Evolutionary conservation across 2,329 filamentous ascomycete genomes (phyloP).

Genomic region (Hirsutella minnesotensis): DNA sequence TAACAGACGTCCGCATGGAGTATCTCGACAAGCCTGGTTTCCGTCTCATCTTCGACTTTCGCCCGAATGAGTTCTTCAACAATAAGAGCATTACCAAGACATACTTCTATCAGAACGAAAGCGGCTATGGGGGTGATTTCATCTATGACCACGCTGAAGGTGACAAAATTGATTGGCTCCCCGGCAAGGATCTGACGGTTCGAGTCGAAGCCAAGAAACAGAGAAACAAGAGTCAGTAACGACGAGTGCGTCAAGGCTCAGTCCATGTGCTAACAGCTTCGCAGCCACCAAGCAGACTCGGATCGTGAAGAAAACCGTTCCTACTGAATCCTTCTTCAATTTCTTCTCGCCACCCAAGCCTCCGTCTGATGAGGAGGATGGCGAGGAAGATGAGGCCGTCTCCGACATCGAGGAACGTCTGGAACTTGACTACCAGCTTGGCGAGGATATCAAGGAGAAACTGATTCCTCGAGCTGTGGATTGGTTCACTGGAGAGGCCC

Average conservation of each 20-base stretch:
- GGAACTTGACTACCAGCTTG: constrained; percentile 96
- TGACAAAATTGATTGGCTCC: constrained; percentile 95
- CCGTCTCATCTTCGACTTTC: constrained; percentile 95
- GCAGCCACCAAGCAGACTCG: constrained; percentile 97
- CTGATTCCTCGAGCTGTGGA: constrained; percentile 96
- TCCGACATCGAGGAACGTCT: constrained; percentile 95
- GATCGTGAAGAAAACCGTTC: constrained; percentile 97
- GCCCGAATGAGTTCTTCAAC: constrained; percentile 89
- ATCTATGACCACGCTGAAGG: constrained; percentile 99
- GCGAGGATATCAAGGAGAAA: constrained; percentile 99
- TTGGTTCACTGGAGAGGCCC: constrained; percentile 97
- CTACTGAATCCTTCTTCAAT: constrained; percentile 97
- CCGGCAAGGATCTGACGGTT: constrained; percentile 84
- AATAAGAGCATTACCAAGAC: constrained; percentile 98
- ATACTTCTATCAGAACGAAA: constrained; percentile 98
- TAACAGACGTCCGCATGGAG: constrained; percentile 95
- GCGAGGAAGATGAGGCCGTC: constrained; percentile 64
- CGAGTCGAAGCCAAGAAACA: constrained; percentile 98
- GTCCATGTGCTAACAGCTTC: background rate
- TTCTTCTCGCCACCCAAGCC: constrained; percentile 95
- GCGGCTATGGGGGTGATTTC: constrained; percentile 95
- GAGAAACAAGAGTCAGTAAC: constrained; percentile 78
- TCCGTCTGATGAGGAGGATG: constrained; percentile 56
- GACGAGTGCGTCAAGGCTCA: background rate
- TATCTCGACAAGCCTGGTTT: constrained; percentile 98